Base-by-base conservation (phyloP, 2,329 filamentous ascomycete species). In the Endothia cerciana region DNA sequence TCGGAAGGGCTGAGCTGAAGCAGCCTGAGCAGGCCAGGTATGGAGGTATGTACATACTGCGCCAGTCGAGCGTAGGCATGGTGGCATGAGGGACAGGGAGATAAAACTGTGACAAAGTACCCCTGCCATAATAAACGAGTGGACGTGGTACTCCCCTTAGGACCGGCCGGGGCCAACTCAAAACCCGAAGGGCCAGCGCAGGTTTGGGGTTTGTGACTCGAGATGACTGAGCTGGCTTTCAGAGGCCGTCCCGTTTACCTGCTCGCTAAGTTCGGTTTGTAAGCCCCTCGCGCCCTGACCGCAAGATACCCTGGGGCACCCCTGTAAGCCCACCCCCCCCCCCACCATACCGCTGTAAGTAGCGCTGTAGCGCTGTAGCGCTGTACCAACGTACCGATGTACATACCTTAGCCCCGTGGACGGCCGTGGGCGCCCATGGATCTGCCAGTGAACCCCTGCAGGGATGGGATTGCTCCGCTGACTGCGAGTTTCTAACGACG, bases 121-220 rank as follows among this genome's bases (percentile, higher is more conserved):
- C 63, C 19, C 22, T 51, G 11, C 41, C 55, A 60, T 47, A 38
- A 22, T 36, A 19, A 49, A 40, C 49, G 65, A 64, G 63, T 55
- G 65, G 45, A 6, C 33, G 22, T 40, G 65, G 65, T 65, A 67
- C 65, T 40, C 45, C 30, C n/a, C 51, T 57, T 63, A 56, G 36
- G 60, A 59, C 63, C 66, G 66, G 63, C 66, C 66, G 66, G 66
- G 66, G 60, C 60, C 63, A 65, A 58, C 61, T 41, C 66, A 65
- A 68, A 68, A 65, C 66, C 66, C 59, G 62, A 63, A 56, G 36
- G 57, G 38, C 22, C 38, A 59, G 38, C 36, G 40, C 25, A 43
- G 38, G 51, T 13, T 51, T 25, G 28, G 51, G n/a, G 51, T 55
- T 55, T 59, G 60, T 63, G 60, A 57, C 30, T 25, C 45, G 33